phyloP scores from a whole-genome alignment of 352 stramenopile species.

The Phytophthora vignae region DNA sequence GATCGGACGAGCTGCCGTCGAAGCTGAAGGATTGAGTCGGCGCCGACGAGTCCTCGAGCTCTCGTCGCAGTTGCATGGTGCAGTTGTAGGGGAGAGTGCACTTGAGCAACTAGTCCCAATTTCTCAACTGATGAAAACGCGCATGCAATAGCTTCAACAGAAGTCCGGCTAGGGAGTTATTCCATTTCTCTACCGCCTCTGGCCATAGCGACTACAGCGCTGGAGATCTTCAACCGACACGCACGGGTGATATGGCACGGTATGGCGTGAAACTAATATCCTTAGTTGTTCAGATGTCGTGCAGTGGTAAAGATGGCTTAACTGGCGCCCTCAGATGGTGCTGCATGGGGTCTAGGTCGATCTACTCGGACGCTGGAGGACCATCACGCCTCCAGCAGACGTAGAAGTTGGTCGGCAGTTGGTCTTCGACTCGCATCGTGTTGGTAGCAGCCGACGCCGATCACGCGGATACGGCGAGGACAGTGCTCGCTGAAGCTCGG shows the following conservation, averaged over 20 bases:
- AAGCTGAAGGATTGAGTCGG: slow-evolving; percentile 24
- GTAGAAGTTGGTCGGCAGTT: slow-evolving; percentile 41
- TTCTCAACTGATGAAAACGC: slow-evolving; percentile 14
- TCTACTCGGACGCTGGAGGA: neutral
- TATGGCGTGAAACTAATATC: slow-evolving; percentile 6
- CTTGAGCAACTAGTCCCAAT: neutral
- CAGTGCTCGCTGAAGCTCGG: slow-evolving; percentile 53
- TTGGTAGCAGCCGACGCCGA: slow-evolving; percentile 53
- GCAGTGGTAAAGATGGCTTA: neutral
- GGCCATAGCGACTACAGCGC: slow-evolving; percentile 3
- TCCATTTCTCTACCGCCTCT: slow-evolving; percentile 9
- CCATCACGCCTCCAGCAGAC: slow-evolving; percentile 39
- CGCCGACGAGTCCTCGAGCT: slow-evolving; percentile 22
- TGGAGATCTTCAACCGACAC: slow-evolving; percentile 1
- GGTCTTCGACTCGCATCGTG: slow-evolving; percentile 46
- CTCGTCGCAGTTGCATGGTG: neutral
- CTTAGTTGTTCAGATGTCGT: slow-evolving; percentile 3
- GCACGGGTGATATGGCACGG: neutral
- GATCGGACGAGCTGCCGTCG: slow-evolving; percentile 43
- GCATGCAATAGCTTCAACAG: neutral
- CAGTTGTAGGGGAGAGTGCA: neutral
- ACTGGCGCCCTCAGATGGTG: neutral
- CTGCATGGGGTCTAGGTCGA: neutral
- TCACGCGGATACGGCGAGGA: slow-evolving; percentile 46
- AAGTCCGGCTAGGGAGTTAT: neutral